A percentile compares a stretch with the other conserved stretches of the same genome.
Evolutionary conservation across 2,329 filamentous ascomycete species (phyloP).

Genomic region (Botrytis medusae): DNA sequence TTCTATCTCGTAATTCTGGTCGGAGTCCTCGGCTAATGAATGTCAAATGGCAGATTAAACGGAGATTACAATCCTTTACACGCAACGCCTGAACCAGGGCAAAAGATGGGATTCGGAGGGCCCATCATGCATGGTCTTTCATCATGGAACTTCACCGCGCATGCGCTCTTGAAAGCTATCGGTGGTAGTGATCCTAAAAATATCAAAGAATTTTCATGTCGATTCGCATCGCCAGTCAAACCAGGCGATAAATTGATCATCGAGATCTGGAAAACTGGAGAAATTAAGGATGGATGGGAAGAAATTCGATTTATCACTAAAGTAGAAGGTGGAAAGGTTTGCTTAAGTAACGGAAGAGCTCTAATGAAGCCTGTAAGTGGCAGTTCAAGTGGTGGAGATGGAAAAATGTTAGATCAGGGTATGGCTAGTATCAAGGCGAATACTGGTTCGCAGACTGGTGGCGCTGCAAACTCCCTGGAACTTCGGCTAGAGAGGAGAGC

Average conservation of each 20-base stretch:
- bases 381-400: slow-evolving; percentile 33
- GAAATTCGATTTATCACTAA: slow-evolving; percentile 79
- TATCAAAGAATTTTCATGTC: slow-evolving; percentile 83
- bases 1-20: background rate
- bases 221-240: slow-evolving; percentile 81
- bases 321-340: slow-evolving; percentile 79
- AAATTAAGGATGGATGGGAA: slow-evolving; percentile 68
- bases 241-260: slow-evolving; percentile 80
- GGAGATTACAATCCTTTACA: slow-evolving; percentile 95
- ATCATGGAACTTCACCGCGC: slow-evolving; percentile 78
- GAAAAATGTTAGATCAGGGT: slow-evolving; percentile 19
- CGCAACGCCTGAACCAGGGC: slow-evolving; percentile 78
- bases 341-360: slow-evolving; percentile 82
- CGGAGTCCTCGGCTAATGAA: slow-evolving; percentile 28
- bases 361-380: slow-evolving; percentile 52
- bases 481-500: slow-evolving; percentile 15
- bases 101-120: slow-evolving; percentile 89
- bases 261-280: slow-evolving; percentile 77
- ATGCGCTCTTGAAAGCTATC: slow-evolving; percentile 69
- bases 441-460: slow-evolving; percentile 7
- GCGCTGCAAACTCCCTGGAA: slow-evolving; percentile 10
- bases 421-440: slow-evolving; percentile 20
- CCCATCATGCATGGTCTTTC: slow-evolving; percentile 87
- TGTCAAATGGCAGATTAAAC: slow-evolving; percentile 63
- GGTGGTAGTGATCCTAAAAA: slow-evolving; percentile 78